These are phyloP conservation scores for Diaporthe aspalathi DNA, from an alignment of 2,329 filamentous ascomycete genomes.

Conservation along the genomic window DNA sequence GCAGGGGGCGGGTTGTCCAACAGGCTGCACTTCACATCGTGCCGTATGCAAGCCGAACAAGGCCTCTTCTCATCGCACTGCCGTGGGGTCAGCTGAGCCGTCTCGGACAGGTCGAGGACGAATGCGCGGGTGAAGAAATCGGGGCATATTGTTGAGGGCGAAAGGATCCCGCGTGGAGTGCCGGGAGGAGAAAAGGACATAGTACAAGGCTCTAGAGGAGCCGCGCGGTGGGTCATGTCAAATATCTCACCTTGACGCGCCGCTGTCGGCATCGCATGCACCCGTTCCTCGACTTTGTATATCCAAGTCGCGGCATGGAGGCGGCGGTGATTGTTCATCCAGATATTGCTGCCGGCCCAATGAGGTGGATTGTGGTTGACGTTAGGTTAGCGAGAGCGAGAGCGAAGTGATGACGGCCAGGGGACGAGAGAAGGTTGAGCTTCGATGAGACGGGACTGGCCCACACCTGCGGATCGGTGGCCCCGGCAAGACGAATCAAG, in stretches of 20 bases:
- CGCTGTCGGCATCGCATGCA: conserved; percentile 42
- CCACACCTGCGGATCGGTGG: conserved; percentile 23
- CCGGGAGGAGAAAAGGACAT: conserved; percentile 3
- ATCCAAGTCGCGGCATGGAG: conserved; percentile 42
- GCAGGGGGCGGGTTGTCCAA: conserved; percentile 32
- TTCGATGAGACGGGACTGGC: conserved; percentile 5
- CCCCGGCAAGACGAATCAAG: conserved; percentile 20
- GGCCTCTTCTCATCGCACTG: conserved; percentile 43
- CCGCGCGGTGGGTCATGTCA: conserved; percentile 1
- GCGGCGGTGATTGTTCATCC: conserved; percentile 25
- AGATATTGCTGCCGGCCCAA: conserved; percentile 10
- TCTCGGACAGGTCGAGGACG: not conserved
- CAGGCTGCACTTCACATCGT: conserved; percentile 41
- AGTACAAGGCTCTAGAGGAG: not conserved
- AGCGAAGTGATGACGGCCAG: conserved; percentile 23
- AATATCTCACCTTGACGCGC: conserved; percentile 40
- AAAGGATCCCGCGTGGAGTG: not conserved
- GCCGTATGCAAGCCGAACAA: conserved; percentile 41
- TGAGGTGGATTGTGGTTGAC: not conserved
- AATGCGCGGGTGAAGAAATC: not conserved
- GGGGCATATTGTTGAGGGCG: conserved; percentile 12
- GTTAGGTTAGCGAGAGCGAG: conserved; percentile 37
- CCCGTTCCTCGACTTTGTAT: conserved; percentile 42
- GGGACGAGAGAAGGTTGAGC: not conserved
- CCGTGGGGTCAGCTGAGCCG: not conserved